Conservation (phyloP, 2,329 filamentous ascomycete species). For the Penicillium sp. region DNA sequence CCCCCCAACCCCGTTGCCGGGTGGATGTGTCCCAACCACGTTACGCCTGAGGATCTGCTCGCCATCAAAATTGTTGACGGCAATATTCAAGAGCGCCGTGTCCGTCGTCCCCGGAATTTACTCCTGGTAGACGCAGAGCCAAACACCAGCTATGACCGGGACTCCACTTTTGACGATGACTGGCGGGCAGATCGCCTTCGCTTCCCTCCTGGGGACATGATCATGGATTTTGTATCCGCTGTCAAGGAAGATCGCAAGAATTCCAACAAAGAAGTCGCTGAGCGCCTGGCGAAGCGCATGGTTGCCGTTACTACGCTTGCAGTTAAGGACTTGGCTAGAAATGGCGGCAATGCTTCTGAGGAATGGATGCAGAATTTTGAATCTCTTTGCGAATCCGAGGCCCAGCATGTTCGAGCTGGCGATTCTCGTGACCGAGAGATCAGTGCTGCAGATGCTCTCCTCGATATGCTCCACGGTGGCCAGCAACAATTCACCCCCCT, state of each 20-base stretch:
- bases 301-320: not conserved
- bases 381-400: not conserved
- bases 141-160: constrained; percentile 13
- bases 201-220: constrained; percentile 16
- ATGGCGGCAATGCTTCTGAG: not conserved
- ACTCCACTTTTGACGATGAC: constrained; percentile 20
- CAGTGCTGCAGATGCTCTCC: not conserved
- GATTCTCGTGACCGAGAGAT: not conserved
- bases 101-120: constrained; percentile 33
- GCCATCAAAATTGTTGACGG: constrained; percentile 54
- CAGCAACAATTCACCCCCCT: not conserved
- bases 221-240: constrained; percentile 19
- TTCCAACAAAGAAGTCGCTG: constrained; percentile 3
- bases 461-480: not conserved
- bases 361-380: not conserved
- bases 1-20: constrained; percentile 70
- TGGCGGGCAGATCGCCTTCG: constrained; percentile 18
- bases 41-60: constrained; percentile 67
- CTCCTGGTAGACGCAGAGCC: constrained; percentile 14
- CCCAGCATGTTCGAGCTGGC: not conserved
- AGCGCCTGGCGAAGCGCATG: constrained; percentile 3
- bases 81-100: constrained; percentile 44
- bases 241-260: constrained; percentile 12
- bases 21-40: constrained; percentile 88
- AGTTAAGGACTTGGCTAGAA: not conserved